Evolutionary conservation across 169 alveolate species (phyloP), one percentile per base, ranked within the genome.

Genomic region (Toxoplasma gondii): DNA sequence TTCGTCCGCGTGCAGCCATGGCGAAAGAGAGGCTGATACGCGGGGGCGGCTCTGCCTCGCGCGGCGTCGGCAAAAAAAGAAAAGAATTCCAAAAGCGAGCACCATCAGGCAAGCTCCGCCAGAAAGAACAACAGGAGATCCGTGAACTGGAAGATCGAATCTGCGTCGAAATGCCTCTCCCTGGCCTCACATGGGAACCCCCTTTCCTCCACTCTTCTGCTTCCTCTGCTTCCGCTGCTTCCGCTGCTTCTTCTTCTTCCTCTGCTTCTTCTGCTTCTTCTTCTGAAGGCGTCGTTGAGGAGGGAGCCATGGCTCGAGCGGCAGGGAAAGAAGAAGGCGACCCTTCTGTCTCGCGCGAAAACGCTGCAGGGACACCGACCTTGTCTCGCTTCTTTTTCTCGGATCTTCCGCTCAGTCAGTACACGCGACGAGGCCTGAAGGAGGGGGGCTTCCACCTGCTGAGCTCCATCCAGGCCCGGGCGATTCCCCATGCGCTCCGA

Each of bases 401-500:
- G 31, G 99, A 98, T 90, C 96, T 98, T 49, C 99, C 99, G 22
- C 96, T 98, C 64, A 96, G 98, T 34, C 88, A 96, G 19, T 94
- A 97, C 39, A 97, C 98, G 1, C 92, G 96, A 27, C 96, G 91
- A 80, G 99, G 99, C 0, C 96, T 98, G 70, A 64, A 88, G 34
- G 97, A 96, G 64, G 96, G 97, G n/a, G 96, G 98, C 69, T 98
- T 96, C 94, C 86, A 92, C 69, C 98, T 97, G 82, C 96, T 98
- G 97, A 98, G 99, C 36, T 97, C 97, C 81, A 98, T 98, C 38
- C 99, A 98, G 93, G 95, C 98, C 74, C 95, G 97, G 39, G 95
- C 98, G 0, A 96, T 98, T 17, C 99, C 99, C 84, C 99, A 98
- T 93, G 96, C 98, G 34, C 95, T 98, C 22, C 96, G 97, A n/a